Percentiles rank a stretch among this genome's conserved stretches.
These are phyloP conservation scores for Choiromyces venosus DNA, from an alignment of 495 filamentous ascomycete species.

Conservation along the genomic window DNA sequence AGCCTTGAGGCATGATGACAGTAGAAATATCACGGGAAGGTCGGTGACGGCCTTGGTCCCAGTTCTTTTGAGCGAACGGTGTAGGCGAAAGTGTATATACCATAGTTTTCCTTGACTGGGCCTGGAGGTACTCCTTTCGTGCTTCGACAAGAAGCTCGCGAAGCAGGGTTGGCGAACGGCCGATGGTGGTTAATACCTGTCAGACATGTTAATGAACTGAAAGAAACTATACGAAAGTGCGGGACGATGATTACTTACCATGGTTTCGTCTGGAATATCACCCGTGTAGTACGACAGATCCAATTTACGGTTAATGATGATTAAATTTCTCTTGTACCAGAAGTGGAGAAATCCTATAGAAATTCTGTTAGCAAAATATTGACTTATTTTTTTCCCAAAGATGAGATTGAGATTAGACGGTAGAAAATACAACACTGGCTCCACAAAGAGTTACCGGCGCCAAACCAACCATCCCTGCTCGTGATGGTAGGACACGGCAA, in stretches of 20 bases:
- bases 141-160: constrained; percentile 65
- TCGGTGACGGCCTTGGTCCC: constrained; percentile 43
- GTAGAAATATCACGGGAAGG: constrained; percentile 60
- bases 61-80: constrained; percentile 39
- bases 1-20: constrained; percentile 59
- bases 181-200: constrained; percentile 47
- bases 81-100: constrained; percentile 41
- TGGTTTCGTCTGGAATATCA: constrained; percentile 42
- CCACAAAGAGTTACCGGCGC: neutral
- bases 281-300: constrained; percentile 40
- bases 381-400: neutral
- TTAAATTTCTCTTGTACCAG: constrained; percentile 39
- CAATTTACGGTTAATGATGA: constrained; percentile 40
- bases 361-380: constrained; percentile 18
- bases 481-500: neutral
- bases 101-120: constrained; percentile 41
- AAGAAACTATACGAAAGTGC: constrained; percentile 1
- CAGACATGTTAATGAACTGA: constrained; percentile 16
- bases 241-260: constrained; percentile 28
- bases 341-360: constrained; percentile 37
- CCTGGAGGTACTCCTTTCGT: constrained; percentile 35
- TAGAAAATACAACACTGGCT: neutral
- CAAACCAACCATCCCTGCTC: neutral
- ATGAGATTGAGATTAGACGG: neutral
- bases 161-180: constrained; percentile 59